These are phyloP conservation scores for Ustilago curta DNA, from an alignment of 1,284 basidiomycete species.

Conservation along the genomic window DNA sequence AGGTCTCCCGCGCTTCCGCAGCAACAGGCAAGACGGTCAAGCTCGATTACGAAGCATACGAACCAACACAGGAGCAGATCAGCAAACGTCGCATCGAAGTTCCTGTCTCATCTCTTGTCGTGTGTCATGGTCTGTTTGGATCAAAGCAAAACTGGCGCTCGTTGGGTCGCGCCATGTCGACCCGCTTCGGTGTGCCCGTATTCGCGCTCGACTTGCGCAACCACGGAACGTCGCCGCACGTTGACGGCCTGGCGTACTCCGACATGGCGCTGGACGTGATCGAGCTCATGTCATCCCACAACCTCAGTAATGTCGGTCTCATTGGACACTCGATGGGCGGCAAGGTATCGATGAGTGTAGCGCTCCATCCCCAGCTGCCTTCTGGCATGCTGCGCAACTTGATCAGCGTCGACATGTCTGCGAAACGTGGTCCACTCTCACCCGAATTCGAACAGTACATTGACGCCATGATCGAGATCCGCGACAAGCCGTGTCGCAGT, in stretches of 20 bases:
- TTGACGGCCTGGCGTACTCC: constrained; percentile 77
- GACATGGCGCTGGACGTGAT: constrained; percentile 80
- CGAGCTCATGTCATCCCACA: constrained; percentile 71
- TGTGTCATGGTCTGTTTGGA: constrained; percentile 74
- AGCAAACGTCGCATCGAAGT: constrained; percentile 15
- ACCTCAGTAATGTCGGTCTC: constrained; percentile 75
- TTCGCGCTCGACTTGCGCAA: constrained; percentile 86
- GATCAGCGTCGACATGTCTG: constrained; percentile 85
- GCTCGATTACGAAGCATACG: constrained; percentile 47
- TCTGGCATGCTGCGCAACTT: constrained; percentile 73
- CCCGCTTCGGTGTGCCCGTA: constrained; percentile 75
- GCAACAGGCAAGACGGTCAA: constrained; percentile 44
- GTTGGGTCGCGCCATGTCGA: constrained; percentile 76
- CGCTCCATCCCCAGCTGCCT: constrained; percentile 74
- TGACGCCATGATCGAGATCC: constrained; percentile 78
- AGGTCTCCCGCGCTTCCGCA: constrained; percentile 17
- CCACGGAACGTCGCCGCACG: constrained; percentile 82
- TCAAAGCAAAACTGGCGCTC: constrained; percentile 84
- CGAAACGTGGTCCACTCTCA: constrained; percentile 76
- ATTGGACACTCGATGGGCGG: constrained; percentile 92
- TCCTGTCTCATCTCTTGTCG: constrained; percentile 67
- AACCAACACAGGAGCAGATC: constrained; percentile 22
- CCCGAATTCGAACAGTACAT: constrained; percentile 75
- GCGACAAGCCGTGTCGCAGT: constrained; percentile 73
- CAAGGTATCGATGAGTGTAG: constrained; percentile 84